These are phyloP conservation scores for Calendula officinalis DNA, from an alignment of 129 eudicot genomes.

Conservation along the genomic window DNA sequence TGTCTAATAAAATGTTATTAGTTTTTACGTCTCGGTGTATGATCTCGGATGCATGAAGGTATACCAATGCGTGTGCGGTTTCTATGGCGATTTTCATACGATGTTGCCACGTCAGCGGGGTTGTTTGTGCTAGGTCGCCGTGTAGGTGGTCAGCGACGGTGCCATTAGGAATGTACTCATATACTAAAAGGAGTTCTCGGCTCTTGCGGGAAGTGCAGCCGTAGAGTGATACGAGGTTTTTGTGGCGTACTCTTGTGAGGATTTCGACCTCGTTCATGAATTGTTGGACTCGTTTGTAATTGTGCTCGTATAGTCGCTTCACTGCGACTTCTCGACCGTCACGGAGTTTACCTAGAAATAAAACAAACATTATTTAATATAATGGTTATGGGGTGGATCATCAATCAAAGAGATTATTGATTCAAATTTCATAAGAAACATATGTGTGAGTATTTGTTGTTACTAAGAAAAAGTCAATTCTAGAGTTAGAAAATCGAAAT, in stretches of 20 bases:
- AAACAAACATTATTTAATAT: neutral
- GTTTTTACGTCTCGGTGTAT: slow-evolving; percentile 64
- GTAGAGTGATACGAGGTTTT: slow-evolving; percentile 60
- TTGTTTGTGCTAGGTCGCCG: slow-evolving; percentile 45
- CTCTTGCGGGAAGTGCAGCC: slow-evolving; percentile 77
- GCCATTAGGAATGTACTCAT: slow-evolving; percentile 56
- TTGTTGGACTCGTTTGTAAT: slow-evolving; percentile 60
- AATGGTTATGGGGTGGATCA: too few relatives aligned
- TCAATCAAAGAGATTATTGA: too few relatives aligned
- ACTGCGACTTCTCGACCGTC: slow-evolving; percentile 85
- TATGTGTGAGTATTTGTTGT: neutral
- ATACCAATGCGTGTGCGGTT: slow-evolving; percentile 68
- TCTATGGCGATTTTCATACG: slow-evolving; percentile 82
- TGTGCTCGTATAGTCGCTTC: slow-evolving; percentile 74
- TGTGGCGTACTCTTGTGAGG: slow-evolving; percentile 60
- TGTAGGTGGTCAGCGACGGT: slow-evolving; percentile 81
- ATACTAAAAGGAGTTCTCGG: slow-evolving; percentile 59
- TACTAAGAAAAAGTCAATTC: neutral
- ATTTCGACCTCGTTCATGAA: slow-evolving; percentile 81
- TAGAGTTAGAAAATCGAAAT: neutral
- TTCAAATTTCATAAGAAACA: too few relatives aligned
- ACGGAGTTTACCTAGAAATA: slow-evolving; percentile 57
- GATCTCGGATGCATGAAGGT: slow-evolving; percentile 71
- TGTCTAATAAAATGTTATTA: slow-evolving; percentile 49
- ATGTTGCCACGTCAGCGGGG: slow-evolving; percentile 54